Evolutionary conservation across 305 asterid species (phyloP).

Genomic region (Fraxinus sp.): DNA sequence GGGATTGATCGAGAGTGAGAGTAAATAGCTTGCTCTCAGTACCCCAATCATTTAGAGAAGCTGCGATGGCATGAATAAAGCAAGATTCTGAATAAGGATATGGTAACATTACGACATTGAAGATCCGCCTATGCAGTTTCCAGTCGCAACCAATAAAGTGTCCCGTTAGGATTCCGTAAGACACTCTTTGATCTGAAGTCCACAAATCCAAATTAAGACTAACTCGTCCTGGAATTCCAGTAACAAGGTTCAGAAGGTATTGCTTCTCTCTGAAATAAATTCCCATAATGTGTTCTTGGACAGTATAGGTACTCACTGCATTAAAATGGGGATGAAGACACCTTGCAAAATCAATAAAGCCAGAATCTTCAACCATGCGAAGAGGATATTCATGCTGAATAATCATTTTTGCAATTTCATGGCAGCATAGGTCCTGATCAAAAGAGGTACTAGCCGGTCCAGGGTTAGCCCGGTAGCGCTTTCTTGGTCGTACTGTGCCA

Average conservation of each 20-base stretch:
- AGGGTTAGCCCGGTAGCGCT: slow-evolving; percentile 51
- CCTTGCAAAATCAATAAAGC: slow-evolving; percentile 51
- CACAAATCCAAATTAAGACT: slow-evolving; percentile 67
- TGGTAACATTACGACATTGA: slow-evolving; percentile 47
- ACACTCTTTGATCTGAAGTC: slow-evolving; percentile 55
- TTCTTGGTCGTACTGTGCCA: slow-evolving; percentile 58
- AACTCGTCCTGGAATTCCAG: slow-evolving; percentile 59
- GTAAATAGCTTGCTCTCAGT: slow-evolving; percentile 55
- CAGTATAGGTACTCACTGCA: slow-evolving; percentile 28
- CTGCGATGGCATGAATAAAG: slow-evolving; percentile 45
- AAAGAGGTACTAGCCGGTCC: slow-evolving; percentile 29
- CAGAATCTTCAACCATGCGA: slow-evolving; percentile 63
- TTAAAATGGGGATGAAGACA: slow-evolving; percentile 67
- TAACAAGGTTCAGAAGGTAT: slow-evolving; percentile 50
- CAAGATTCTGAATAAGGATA: slow-evolving; percentile 65
- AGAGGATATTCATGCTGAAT: slow-evolving; percentile 82
- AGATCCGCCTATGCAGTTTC: slow-evolving; percentile 64
- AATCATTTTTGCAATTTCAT: slow-evolving; percentile 69
- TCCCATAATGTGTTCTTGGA: slow-evolving; percentile 53
- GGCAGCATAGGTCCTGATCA: slow-evolving; percentile 46
- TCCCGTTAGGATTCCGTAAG: slow-evolving; percentile 61
- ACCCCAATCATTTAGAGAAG: slow-evolving; percentile 71
- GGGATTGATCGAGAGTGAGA: slow-evolving; percentile 46
- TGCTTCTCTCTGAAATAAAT: slow-evolving; percentile 65
- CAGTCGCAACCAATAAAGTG: slow-evolving; percentile 74